Conservation (phyloP, 1,284 basidiomycete genomes). For the Trametes pubescens region DNA sequence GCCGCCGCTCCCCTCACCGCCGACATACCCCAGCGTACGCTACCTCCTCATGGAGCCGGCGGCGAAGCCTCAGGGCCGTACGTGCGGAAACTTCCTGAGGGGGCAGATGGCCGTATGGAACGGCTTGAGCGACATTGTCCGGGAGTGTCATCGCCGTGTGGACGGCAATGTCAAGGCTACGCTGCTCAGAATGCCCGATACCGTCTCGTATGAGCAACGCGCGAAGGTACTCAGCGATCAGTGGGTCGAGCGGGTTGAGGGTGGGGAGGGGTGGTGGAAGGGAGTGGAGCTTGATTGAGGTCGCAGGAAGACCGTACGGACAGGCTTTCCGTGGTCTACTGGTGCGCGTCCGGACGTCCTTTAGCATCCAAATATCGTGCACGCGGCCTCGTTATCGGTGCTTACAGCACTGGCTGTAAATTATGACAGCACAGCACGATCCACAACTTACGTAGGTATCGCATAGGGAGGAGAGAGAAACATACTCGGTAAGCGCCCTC, state of each 20-base stretch:
- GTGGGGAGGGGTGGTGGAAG: not conserved
- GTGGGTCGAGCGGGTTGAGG: not conserved
- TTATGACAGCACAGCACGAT: too few relatives aligned
- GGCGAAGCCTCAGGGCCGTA: not conserved
- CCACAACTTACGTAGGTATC: too few relatives aligned
- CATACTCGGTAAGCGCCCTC: too few relatives aligned
- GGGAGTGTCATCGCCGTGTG: not conserved
- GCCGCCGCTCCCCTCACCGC: not conserved
- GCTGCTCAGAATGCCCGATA: not conserved
- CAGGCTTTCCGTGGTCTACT: not conserved
- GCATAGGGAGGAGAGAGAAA: too few relatives aligned
- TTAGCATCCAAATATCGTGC: too few relatives aligned
- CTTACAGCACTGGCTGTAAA: too few relatives aligned
- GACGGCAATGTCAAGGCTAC: not conserved
- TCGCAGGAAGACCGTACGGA: not conserved
- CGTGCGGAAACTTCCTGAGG: not conserved
- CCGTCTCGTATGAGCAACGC: not conserved
- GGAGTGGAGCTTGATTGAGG: not conserved
- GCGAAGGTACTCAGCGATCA: not conserved
- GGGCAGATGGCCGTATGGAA: not conserved
- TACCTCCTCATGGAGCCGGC: not conserved
- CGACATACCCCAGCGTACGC: not conserved
- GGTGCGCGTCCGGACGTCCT: not conserved
- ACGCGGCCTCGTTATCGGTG: too few relatives aligned
- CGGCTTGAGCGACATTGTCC: not conserved